These are phyloP conservation scores for Cornus florida DNA, from an alignment of 148 eudicot genomes.

Conservation along the genomic window DNA sequence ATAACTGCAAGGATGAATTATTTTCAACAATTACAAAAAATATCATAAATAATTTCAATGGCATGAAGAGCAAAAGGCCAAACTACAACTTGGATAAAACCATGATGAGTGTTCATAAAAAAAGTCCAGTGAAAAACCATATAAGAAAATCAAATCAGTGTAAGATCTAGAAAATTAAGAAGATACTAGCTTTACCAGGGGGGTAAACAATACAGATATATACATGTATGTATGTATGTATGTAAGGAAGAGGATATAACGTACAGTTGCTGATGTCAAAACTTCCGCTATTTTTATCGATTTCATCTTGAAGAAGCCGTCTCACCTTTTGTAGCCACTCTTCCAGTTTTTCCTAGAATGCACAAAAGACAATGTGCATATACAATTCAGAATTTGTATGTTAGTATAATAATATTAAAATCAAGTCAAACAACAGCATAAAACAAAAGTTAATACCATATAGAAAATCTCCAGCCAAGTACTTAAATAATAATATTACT, in stretches of 20 bases:
- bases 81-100: neutral
- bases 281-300: slow-evolving; percentile 38
- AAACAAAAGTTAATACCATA: neutral
- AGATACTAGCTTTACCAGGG: neutral
- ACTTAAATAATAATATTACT: no score
- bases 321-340: slow-evolving; percentile 71
- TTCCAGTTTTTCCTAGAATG: slow-evolving; percentile 77
- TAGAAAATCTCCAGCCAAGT: neutral
- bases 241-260: slow-evolving; percentile 15
- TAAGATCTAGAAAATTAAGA: neutral
- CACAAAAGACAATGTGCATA: neutral
- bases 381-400: slow-evolving; percentile 4
- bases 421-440: neutral
- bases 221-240: no score
- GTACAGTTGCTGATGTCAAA: slow-evolving; percentile 61
- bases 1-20: no score
- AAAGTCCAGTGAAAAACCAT: neutral
- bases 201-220: no score
- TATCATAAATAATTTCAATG: neutral
- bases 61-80: neutral
- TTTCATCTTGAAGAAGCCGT: slow-evolving; percentile 60
- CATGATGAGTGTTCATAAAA: neutral
- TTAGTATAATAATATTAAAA: neutral
- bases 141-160: neutral
- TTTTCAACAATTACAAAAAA: no score